Percentiles rank a stretch among this genome's conserved stretches.
These are phyloP conservation scores for Pyricularia sp. DNA, from an alignment of 2,329 filamentous ascomycete species.

Conservation along the genomic window DNA sequence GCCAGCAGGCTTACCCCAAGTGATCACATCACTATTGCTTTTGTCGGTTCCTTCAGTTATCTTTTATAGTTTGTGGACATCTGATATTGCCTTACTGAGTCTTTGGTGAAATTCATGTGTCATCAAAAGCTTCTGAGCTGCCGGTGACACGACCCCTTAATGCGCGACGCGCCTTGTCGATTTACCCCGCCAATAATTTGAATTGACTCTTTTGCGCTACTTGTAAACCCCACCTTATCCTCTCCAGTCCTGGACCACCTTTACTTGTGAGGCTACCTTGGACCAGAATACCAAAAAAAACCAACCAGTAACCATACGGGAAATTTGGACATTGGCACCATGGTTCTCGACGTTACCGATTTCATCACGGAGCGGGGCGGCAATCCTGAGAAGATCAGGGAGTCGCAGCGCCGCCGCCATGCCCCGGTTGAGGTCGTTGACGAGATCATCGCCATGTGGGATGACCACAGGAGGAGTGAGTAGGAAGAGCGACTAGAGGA, in stretches of 20 bases:
- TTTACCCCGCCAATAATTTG: neutral
- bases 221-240: neutral
- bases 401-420: constrained; percentile 71
- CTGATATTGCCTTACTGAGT: neutral
- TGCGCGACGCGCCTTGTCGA: neutral
- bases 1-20: neutral
- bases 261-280: neutral
- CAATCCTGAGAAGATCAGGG: constrained; percentile 80
- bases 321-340: constrained; percentile 18
- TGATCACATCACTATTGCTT: neutral
- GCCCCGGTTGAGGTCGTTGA: constrained; percentile 77
- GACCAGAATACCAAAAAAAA: neutral
- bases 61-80: neutral
- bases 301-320: neutral
- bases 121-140: neutral
- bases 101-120: neutral
- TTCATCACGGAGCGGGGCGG: constrained; percentile 81
- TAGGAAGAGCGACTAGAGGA: neutral
- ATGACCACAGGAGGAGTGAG: constrained; percentile 60
- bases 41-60: neutral
- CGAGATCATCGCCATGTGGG: constrained; percentile 75
- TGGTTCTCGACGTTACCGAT: constrained; percentile 61
- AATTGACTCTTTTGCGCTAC: neutral
- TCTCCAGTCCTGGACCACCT: neutral
- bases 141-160: neutral